These are phyloP conservation scores for Cladosporium velox DNA, from an alignment of 2,329 filamentous ascomycete species.

Conservation along the genomic window DNA sequence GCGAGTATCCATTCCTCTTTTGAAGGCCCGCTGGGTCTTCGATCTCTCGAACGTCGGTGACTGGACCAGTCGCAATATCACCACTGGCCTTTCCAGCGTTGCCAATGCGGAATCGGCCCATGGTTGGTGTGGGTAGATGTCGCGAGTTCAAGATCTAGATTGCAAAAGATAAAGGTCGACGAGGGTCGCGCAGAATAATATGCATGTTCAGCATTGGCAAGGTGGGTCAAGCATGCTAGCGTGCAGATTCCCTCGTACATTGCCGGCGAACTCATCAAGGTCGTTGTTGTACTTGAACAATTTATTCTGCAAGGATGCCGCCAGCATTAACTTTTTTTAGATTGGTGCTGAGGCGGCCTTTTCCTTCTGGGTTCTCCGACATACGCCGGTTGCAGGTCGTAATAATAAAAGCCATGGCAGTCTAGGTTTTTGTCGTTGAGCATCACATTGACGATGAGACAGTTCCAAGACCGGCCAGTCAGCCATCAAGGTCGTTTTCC, in stretches of 20 bases:
- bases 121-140: background rate
- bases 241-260: conserved; percentile 1
- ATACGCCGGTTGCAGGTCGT: background rate
- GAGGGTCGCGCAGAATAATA: background rate
- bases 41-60: background rate
- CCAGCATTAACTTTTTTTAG: background rate
- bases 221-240: background rate
- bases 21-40: background rate
- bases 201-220: conserved; percentile 1
- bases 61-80: background rate
- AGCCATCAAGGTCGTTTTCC: background rate
- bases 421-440: background rate
- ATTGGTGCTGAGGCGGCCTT: background rate
- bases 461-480: background rate
- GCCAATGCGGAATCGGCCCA: background rate
- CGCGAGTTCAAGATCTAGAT: background rate
- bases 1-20: background rate
- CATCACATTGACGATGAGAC: background rate
- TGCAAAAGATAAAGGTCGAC: background rate
- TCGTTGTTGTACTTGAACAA: background rate
- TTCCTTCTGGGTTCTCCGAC: background rate
- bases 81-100: background rate
- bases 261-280: background rate
- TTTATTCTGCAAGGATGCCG: background rate
- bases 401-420: background rate